Base-by-base conservation (phyloP, 495 filamentous ascomycete genomes). In the Penicillium atrosanguineum region DNA sequence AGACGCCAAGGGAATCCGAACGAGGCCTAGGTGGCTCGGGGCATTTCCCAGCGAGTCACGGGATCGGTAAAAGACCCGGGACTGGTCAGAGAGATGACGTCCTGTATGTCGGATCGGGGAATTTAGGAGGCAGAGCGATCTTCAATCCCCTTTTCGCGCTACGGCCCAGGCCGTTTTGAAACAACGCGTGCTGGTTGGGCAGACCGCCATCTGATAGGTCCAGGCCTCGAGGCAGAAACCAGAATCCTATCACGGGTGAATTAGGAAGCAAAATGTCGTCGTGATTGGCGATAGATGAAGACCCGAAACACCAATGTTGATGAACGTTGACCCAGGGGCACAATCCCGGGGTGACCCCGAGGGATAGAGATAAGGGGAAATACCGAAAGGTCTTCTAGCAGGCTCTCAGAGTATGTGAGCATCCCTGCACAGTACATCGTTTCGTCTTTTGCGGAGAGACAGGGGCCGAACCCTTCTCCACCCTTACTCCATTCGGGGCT, bases 101-200 rank as follows among this genome's bases (percentile, higher is more conserved):
- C 37, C 37, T 40, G 38, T 7, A 40, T 4, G 16, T 11, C 47
- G 50, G 16, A 25, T 66, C 63, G 63, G 63, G 55, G 49, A 52
- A 66, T 61, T 52, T 66, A 66, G 63, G 63, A 66, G 60, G 23
- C 34, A 18, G 52, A 34, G 37, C 51, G 60, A 60, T 53, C 46
- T 44, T 11, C 21, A 12, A 42, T 56, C 26, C 40, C 47, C 29
- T 49, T 45, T 59, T 46, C 48, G 48, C 46, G 21, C 44, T 51
- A 44, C 56, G 63, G 55, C 44, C 61, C 55, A 61, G 63, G 38
- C 57, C 55, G 46, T 53, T 64, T 58, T 44, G 20, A 60, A 60
- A 64, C 42, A 7, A 20, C 16, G 36, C 46, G 26, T 39, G 19
- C 44, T 48, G 55, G 55, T 61, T 59, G 57, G 58, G 31, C 46